phyloP scores from a whole-genome alignment of 805 yeast genomes.

The Teunomyces lycoperdinae region DNA sequence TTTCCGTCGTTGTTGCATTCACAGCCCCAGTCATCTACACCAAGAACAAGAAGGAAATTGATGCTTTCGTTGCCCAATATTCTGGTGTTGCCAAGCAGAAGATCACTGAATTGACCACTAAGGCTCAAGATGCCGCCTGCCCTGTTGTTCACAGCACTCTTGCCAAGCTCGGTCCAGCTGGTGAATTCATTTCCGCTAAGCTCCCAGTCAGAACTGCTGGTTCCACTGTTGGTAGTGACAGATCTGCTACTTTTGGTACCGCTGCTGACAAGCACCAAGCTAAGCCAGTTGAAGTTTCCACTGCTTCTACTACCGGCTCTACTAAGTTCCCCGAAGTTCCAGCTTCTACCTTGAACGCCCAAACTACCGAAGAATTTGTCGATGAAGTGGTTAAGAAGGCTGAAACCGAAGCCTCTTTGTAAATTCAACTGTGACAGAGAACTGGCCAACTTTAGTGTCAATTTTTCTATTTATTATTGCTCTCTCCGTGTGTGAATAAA shows the following conservation, averaged over 20 bases:
- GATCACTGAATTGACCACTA: conserved; percentile 39
- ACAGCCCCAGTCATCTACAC: conserved; percentile 73
- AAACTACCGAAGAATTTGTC: conserved; percentile 10
- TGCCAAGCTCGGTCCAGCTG: conserved; percentile 65
- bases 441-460: not conserved
- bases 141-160: conserved; percentile 60
- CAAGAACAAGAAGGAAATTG: conserved; percentile 74
- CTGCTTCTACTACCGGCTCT: conserved; percentile 33
- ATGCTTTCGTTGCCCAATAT: conserved; percentile 51
- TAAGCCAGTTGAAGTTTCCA: conserved; percentile 12
- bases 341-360: conserved; percentile 15
- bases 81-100: conserved; percentile 49
- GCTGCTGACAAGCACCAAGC: conserved; percentile 11
- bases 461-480: conserved; percentile 2
- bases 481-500: not conserved
- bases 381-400: conserved; percentile 6
- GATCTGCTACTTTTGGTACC: conserved; percentile 14
- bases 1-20: conserved; percentile 61
- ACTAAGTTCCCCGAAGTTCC: conserved; percentile 44
- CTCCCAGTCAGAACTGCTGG: conserved; percentile 70
- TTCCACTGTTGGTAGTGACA: conserved; percentile 52
- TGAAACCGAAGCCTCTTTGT: conserved; percentile 2
- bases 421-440: conserved; percentile 1
- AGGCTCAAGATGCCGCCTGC: conserved; percentile 41
- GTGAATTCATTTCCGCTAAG: conserved; percentile 54